Evolutionary conservation across 306 rosid genomes (phyloP), one percentile per base, ranked within the genome.

Genomic region (Gastrolobium villosum): DNA sequence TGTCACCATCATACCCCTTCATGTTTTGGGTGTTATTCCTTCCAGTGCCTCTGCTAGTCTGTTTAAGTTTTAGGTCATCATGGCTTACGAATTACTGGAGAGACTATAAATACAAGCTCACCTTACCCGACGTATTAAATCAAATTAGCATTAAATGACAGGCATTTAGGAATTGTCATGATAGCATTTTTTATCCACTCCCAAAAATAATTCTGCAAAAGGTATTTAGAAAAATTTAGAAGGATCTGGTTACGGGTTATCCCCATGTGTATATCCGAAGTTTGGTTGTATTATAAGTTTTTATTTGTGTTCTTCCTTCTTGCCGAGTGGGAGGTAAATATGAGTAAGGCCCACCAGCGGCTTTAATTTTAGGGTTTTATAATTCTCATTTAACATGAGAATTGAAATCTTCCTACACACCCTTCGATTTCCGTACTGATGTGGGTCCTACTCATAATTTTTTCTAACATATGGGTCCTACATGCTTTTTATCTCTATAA

Each of bases 21-120:
- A 39, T 74, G 59, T 59, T 54, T 62, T 48, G 28, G 53, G 67
- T 39, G 48, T 74, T 62, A 65, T 78, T 74, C 70, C 52, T 54
- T 14, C 13, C 49, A 1, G 4, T 32, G 14, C 20, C 57, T 44
- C 8, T 48, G 72, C 70, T 9, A 45, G 31, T 36, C 41, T 26
- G 10, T 72, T 28, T 10, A 11, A 37, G 40, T 50, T 39, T 61
- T 26, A 6, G 71, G 41, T 34, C 59, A 55, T 63, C 39, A 37
- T 39, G 56, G 59, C 53, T 49, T 41, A 30, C 67, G 20, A 64
- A 13, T 70, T 75, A 31, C 52, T 10, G 20, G 70, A 59, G 31
- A 41, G 54, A 40, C 7, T 31, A 41, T 2, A 7, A 15, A 44
- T 30, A 5, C 35, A 63, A 7, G n/a, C 63, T 71, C 13, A 52